Evolutionary conservation across 1,139 yeast species (phyloP).

Genomic region (Protomyces inundatus): DNA sequence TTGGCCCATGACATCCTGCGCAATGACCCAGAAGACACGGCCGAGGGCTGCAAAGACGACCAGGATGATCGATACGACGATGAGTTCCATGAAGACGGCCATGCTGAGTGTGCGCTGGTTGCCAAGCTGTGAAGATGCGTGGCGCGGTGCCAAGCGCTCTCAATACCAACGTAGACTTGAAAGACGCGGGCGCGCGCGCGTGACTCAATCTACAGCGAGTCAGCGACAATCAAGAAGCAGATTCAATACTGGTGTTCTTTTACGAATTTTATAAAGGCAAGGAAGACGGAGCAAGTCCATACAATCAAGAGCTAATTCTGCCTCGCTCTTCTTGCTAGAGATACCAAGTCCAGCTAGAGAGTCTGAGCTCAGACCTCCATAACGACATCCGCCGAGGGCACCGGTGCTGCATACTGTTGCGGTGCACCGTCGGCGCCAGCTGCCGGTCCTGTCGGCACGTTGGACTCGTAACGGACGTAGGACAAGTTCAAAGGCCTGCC

Average conservation of each 20-base stretch:
- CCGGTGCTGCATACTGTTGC: neutral
- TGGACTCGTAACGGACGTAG: conserved; percentile 31
- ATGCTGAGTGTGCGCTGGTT: neutral
- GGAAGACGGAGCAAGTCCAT: neutral
- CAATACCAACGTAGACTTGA: neutral
- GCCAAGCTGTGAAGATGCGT: neutral
- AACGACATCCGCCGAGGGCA: neutral
- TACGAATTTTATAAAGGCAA: neutral
- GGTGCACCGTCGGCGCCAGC: neutral
- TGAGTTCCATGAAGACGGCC: neutral
- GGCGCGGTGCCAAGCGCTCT: too few relatives aligned
- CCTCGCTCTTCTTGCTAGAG: neutral
- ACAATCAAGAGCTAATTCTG: neutral
- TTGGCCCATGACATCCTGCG: neutral
- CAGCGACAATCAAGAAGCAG: neutral
- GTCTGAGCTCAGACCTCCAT: neutral
- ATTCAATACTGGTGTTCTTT: neutral
- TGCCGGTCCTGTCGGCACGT: conserved; percentile 15
- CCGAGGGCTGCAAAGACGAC: neutral
- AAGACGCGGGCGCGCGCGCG: neutral
- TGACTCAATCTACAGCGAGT: neutral
- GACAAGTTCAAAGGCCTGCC: conserved; percentile 33
- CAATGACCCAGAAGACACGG: neutral
- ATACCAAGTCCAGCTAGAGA: too few relatives aligned
- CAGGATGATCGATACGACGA: neutral